phyloP scores from a whole-genome alignment of 257 asterid genomes.

The Solanum virginianum region DNA sequence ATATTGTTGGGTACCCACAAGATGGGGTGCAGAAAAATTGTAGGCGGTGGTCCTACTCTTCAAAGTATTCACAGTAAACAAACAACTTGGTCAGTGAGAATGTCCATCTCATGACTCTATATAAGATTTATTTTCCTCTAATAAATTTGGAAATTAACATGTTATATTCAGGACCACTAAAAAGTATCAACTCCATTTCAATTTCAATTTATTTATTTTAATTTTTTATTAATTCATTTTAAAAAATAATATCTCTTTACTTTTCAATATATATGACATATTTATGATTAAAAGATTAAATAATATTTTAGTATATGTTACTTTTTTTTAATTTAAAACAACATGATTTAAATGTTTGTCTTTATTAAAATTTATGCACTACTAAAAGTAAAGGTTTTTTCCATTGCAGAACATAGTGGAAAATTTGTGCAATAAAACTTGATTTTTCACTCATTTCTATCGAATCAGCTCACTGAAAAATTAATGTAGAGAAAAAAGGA shows the following conservation, averaged over 20 bases:
- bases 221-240: no score
- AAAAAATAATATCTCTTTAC: no score
- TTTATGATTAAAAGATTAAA: accelerated
- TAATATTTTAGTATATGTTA: no score
- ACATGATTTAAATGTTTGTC: neutral
- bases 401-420: no score
- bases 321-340: no score
- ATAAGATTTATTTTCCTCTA: neutral
- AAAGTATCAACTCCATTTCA: neutral
- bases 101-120: neutral
- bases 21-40: neutral
- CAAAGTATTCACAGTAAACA: neutral
- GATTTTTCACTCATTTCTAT: no score
- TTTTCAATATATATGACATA: neutral
- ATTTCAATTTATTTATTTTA: neutral
- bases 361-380: neutral
- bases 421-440: no score
- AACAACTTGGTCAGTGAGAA: neutral
- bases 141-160: neutral
- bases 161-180: neutral
- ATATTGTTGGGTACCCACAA: neutral
- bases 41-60: neutral
- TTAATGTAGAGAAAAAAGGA: no score
- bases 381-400: no score
- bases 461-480: no score